Conservation (phyloP, 495 filamentous ascomycete species). For the Neurospora hispaniola region DNA sequence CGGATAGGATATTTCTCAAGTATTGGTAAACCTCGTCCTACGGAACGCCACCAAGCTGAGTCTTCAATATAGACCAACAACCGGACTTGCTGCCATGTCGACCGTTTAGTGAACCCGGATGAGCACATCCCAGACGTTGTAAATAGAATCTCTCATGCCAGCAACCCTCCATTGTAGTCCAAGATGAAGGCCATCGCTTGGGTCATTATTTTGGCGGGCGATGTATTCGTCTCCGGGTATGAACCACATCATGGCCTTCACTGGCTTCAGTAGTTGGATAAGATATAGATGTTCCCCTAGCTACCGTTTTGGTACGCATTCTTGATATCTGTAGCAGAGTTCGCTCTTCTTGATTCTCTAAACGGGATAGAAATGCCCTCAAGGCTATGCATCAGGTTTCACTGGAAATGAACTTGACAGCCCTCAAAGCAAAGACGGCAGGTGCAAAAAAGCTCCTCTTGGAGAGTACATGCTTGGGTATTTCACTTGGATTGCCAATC, state of each 20-base stretch:
- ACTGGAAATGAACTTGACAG: conserved; percentile 29
- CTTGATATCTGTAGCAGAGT: neutral
- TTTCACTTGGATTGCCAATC: conserved; percentile 16
- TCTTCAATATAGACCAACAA: neutral
- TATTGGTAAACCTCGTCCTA: neutral
- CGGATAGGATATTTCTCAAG: neutral
- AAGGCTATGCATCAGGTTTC: conserved; percentile 11
- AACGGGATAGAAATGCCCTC: neutral
- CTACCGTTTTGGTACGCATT: neutral
- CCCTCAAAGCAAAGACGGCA: conserved; percentile 25
- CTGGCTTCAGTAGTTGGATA: neutral
- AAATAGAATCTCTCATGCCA: accelerated
- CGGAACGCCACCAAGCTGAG: neutral
- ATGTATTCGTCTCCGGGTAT: neutral
- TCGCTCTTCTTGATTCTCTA: neutral
- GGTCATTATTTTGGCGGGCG: neutral
- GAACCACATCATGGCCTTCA: neutral
- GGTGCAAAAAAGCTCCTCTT: conserved; percentile 25
- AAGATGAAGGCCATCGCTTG: neutral
- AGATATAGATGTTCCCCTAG: neutral
- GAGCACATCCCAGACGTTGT: neutral
- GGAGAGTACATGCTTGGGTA: conserved; percentile 33
- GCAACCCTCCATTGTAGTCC: neutral
- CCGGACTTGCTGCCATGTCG: neutral
- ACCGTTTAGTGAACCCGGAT: neutral